phyloP scores from a whole-genome alignment of 2,329 filamentous ascomycete species.

The Xylaria sp. region DNA sequence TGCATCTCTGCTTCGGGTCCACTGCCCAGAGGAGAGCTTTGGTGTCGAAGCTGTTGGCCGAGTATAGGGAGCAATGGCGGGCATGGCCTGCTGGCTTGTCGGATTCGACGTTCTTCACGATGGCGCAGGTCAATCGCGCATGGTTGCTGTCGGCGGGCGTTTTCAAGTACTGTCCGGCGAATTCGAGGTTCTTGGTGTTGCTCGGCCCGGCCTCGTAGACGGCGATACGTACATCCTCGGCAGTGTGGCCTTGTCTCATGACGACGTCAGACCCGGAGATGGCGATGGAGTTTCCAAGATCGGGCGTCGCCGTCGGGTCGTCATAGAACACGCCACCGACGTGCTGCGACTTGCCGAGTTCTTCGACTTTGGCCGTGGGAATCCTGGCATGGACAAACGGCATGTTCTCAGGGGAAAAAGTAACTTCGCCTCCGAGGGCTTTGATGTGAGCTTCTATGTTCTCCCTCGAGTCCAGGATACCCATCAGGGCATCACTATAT shows the following conservation, averaged over 20 bases:
- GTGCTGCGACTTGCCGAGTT: not conserved
- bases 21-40: not conserved
- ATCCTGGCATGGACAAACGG: not conserved
- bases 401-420: not conserved
- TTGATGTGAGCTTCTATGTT: not conserved
- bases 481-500: not conserved
- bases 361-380: not conserved
- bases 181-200: not conserved
- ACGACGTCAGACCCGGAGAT: not conserved
- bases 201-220: not conserved
- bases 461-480: not conserved
- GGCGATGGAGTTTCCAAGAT: not conserved
- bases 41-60: not conserved
- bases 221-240: not conserved
- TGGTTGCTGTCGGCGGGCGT: not conserved
- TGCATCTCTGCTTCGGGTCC: not conserved
- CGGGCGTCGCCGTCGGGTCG: not conserved
- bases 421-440: not conserved
- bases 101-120: not conserved
- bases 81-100: not conserved
- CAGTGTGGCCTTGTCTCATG: not conserved
- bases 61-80: not conserved
- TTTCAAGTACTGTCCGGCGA: not conserved
- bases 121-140: not conserved
- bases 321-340: not conserved